phyloP scores from a whole-genome alignment of 179 eudicot species.

The Spinacia oleracea region DNA sequence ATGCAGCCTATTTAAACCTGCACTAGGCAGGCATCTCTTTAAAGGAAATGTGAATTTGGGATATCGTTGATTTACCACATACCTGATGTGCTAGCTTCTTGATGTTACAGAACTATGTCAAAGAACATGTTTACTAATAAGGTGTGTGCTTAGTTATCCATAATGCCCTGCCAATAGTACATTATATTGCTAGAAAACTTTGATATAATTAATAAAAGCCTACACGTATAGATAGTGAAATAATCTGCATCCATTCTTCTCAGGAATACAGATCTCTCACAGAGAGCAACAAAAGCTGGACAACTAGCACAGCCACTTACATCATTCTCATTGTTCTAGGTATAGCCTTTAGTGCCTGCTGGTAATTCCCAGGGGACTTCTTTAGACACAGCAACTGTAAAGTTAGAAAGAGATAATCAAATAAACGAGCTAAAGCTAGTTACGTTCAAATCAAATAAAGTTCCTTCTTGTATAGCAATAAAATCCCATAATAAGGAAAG shows the following conservation, averaged over 20 bases:
- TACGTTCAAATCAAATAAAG: no score
- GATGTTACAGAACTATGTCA: not conserved
- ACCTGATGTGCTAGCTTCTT: not conserved
- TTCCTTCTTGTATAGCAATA: no score
- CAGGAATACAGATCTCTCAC: not conserved
- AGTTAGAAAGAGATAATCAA: conserved; percentile 16
- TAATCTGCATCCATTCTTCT: not conserved
- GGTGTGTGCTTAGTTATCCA: not conserved
- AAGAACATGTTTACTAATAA: not conserved
- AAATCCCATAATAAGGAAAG: no score
- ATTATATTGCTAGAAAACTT: not conserved
- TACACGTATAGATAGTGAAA: not conserved
- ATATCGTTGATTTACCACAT: not conserved
- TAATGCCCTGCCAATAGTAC: not conserved
- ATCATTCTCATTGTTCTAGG: conserved; percentile 98
- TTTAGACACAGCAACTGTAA: conserved; percentile 76
- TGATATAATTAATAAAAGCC: not conserved
- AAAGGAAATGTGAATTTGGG: not conserved
- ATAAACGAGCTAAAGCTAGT: no score
- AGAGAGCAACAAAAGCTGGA: conserved; percentile 5
- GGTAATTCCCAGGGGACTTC: conserved; percentile 78
- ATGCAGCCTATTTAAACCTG: not conserved
- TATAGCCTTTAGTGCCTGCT: conserved; percentile 75
- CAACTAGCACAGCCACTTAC: conserved; percentile 49
- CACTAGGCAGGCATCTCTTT: not conserved